phyloP scores from a whole-genome alignment of 2,329 filamentous ascomycete species.

The Epichloe aotearoae region DNA sequence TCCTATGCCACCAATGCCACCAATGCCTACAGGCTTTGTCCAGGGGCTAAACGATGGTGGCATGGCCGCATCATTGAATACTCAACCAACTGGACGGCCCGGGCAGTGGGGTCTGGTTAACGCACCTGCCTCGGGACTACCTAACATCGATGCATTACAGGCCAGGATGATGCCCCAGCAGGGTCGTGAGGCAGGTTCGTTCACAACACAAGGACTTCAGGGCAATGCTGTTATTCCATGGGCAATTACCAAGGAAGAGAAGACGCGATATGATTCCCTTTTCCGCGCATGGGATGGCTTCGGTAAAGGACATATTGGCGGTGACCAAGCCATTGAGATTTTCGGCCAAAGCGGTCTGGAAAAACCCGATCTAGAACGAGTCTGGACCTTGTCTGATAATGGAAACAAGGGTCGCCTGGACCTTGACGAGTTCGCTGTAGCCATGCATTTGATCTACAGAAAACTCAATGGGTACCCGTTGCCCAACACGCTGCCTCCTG shows the following conservation, averaged over 20 bases:
- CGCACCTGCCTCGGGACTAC: constrained; percentile 73
- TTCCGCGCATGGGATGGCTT: constrained; percentile 97
- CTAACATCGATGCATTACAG: constrained; percentile 86
- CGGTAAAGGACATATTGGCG: constrained; percentile 80
- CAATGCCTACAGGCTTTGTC: constrained; percentile 50
- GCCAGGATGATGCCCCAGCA: constrained; percentile 95
- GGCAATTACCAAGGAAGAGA: constrained; percentile 98
- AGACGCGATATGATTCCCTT: constrained; percentile 87
- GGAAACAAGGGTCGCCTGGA: constrained; percentile 90
- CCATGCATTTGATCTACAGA: constrained; percentile 97
- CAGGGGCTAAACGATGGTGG: constrained; percentile 40
- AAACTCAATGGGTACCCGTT: constrained; percentile 93
- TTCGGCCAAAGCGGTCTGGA: constrained; percentile 92
- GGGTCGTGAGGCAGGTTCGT: constrained; percentile 71
- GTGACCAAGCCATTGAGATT: constrained; percentile 89
- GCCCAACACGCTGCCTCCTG: constrained; percentile 73
- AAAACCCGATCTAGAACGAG: constrained; percentile 75
- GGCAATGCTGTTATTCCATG: constrained; percentile 95
- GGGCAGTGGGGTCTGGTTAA: constrained; percentile 99
- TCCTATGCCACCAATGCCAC: constrained; percentile 61
- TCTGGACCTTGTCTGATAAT: constrained; percentile 91
- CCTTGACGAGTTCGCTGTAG: constrained; percentile 93
- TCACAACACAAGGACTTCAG: constrained; percentile 73
- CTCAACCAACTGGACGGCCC: constrained; percentile 86
- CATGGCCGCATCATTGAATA: constrained; percentile 56